Percentiles rank a stretch among this genome's conserved stretches.
These are phyloP conservation scores for Myxozyma neotropica DNA, from an alignment of 805 yeast species.

Conservation along the genomic window DNA sequence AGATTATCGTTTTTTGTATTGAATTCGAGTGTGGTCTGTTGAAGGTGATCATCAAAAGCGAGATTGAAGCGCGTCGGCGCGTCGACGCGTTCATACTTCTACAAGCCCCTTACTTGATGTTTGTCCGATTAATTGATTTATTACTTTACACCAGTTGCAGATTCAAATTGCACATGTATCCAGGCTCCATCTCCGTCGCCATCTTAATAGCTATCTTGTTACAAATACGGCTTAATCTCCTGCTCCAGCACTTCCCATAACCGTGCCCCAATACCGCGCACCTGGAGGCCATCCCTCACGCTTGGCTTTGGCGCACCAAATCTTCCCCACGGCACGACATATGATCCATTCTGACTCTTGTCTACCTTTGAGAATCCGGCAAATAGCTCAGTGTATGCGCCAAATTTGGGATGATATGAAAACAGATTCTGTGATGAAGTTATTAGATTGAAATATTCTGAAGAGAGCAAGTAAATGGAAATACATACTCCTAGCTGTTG, in stretches of 20 bases:
- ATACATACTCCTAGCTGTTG: slow-evolving; percentile 25
- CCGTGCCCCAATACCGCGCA: slow-evolving; percentile 38
- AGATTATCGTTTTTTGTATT: too few relatives aligned
- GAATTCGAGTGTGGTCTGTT: too few relatives aligned
- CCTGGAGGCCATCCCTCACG: slow-evolving; percentile 12
- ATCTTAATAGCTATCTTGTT: background rate
- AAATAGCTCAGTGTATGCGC: slow-evolving; percentile 51
- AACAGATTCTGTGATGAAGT: slow-evolving; percentile 12
- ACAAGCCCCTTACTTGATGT: too few relatives aligned
- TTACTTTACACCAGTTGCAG: too few relatives aligned
- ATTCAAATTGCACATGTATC: too few relatives aligned
- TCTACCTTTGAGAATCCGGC: slow-evolving; percentile 48
- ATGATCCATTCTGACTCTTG: slow-evolving; percentile 42
- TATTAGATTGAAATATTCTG: too few relatives aligned
- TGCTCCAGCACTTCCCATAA: slow-evolving; percentile 46
- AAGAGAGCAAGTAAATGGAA: too few relatives aligned
- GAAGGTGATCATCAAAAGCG: too few relatives aligned
- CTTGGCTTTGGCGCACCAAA: slow-evolving; percentile 38
- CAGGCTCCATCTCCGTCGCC: too few relatives aligned
- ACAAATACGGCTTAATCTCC: slow-evolving; percentile 13
- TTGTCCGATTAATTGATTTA: too few relatives aligned
- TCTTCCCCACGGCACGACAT: slow-evolving; percentile 50
- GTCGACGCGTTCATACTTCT: background rate
- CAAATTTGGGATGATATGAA: slow-evolving; percentile 40
- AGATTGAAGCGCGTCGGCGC: slow-evolving; percentile 7